Conservation (phyloP, 345 rosid genomes). For the Eucalyptus urophylla region DNA sequence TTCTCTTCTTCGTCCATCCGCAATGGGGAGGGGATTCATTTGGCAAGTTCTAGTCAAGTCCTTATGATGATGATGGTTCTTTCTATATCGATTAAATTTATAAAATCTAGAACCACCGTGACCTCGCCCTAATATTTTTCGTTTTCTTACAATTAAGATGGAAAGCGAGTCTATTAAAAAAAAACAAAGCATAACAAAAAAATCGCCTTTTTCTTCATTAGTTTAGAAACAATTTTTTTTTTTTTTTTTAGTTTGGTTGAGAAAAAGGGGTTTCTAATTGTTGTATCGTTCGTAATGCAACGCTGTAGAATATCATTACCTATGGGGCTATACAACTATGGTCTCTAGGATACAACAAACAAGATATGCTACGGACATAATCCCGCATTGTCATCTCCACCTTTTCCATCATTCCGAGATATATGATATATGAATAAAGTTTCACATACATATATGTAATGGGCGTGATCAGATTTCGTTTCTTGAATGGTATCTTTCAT, state of each 20-base stretch:
- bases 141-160: not conserved
- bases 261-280: not conserved
- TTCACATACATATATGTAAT: not conserved
- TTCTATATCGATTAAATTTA: too few species aligned
- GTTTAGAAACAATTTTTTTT: not conserved
- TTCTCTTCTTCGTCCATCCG: not conserved
- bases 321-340: constrained; percentile 24
- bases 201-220: not conserved
- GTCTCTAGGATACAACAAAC: constrained; percentile 31
- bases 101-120: too few species aligned
- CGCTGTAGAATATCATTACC: constrained; percentile 14
- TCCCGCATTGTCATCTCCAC: constrained; percentile 23
- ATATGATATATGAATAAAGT: not conserved
- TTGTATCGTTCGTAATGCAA: not conserved
- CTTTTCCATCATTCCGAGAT: constrained; percentile 16
- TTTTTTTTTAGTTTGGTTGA: not conserved
- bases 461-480: not conserved
- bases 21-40: not conserved
- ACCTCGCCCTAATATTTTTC: not conserved
- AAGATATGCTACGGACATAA: constrained; percentile 18
- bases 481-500: not conserved
- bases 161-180: too few species aligned
- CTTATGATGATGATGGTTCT: not conserved
- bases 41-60: not conserved
- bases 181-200: not conserved